Base-by-base conservation (phyloP, 2,329 filamentous ascomycete species). In the Geoglossum cookeanum region DNA sequence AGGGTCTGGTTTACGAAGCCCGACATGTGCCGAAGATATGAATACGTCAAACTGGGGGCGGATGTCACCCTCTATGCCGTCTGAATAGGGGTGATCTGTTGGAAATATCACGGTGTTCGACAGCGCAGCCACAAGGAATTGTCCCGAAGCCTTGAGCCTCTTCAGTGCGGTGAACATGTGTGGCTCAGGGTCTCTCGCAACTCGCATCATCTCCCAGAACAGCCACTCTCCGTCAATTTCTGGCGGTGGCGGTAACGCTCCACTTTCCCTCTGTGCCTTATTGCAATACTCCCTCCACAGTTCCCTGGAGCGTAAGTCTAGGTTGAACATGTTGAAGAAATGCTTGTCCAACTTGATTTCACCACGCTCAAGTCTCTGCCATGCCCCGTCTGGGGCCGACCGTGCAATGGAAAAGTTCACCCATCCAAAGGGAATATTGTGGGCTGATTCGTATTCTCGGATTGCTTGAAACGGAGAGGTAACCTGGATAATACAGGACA, bases 81-180 rank as follows among this genome's bases (percentile, higher is more conserved):
- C 71, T 62, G 83, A 77, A 58, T 87, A 83, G 29, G 76, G 72
- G 65, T 96, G 87, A 0, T 77, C 83, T 0, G 77, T 74, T 0
- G 90, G 91, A 64, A 94, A 96, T 29, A 88, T 84, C 30, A 92
- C 80, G 0, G 92, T 97, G 66, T 98, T 97, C 63, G 84, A 90
- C 61, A 97, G 73, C 1, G 90, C 92, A 0, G 83, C 91, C 1
- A 97, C 70, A 37, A 91, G 75, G 62, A 83, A 90, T 58, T 74
- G 71, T 0, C 80, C 78, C 55, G 77, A 82, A 3, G 74, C 74
- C 59, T 78, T 78, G 59, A 98, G 73, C 42, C 76, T 79, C 64
- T 81, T 71, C 45, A 97, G 72, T 1, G 90, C 90, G 0, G 90
- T 89, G 61, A 80, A 87, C 84, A 97, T 92, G 75, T 85, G 86